Percentiles rank a stretch among this genome's conserved stretches.
Conservation (phyloP, 1,284 basidiomycete genomes). For the Phylloboletellus chloephorus region DNA sequence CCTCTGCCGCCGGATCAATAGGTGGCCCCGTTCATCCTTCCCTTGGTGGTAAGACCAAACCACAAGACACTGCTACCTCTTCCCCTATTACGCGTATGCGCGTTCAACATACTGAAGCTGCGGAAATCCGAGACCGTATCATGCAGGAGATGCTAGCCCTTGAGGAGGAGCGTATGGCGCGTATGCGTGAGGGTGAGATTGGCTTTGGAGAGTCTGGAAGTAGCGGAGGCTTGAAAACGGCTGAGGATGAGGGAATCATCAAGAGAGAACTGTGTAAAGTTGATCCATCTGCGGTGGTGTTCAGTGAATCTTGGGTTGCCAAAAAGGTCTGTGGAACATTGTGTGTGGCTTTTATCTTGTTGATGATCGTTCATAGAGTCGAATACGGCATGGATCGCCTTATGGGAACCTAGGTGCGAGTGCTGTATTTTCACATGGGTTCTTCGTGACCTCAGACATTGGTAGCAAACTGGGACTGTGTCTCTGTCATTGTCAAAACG, state of each 20-base stretch:
- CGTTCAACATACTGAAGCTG: slow-evolving; percentile 75
- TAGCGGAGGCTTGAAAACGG: slow-evolving; percentile 53
- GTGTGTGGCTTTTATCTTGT: neutral
- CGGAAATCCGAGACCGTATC: slow-evolving; percentile 89
- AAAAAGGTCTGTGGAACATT: slow-evolving; percentile 69
- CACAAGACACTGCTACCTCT: slow-evolving; percentile 21
- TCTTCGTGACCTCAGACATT: slow-evolving; percentile 12
- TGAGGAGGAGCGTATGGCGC: slow-evolving; percentile 93
- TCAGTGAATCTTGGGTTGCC: slow-evolving; percentile 91
- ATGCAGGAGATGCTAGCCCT: slow-evolving; percentile 99
- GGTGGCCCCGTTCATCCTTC: slow-evolving; percentile 31
- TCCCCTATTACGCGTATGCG: slow-evolving; percentile 48
- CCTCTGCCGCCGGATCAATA: slow-evolving; percentile 21
- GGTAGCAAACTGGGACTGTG: slow-evolving; percentile 73
- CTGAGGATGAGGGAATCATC: slow-evolving; percentile 89
- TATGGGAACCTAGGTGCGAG: slow-evolving; percentile 88
- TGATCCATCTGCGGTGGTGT: slow-evolving; percentile 93
- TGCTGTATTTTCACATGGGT: slow-evolving; percentile 6
- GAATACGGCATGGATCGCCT: slow-evolving; percentile 88
- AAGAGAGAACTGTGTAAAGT: slow-evolving; percentile 90
- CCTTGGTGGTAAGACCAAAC: slow-evolving; percentile 25
- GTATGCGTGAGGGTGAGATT: slow-evolving; percentile 76
- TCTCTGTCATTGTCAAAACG: slow-evolving; percentile 98
- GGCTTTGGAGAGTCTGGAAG: slow-evolving; percentile 41
- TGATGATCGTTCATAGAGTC: slow-evolving; percentile 44